Percentiles rank a stretch among this genome's conserved stretches.
Evolutionary conservation across 2,329 filamentous ascomycete species (phyloP).

Genomic region (Ceratocystis destructans): DNA sequence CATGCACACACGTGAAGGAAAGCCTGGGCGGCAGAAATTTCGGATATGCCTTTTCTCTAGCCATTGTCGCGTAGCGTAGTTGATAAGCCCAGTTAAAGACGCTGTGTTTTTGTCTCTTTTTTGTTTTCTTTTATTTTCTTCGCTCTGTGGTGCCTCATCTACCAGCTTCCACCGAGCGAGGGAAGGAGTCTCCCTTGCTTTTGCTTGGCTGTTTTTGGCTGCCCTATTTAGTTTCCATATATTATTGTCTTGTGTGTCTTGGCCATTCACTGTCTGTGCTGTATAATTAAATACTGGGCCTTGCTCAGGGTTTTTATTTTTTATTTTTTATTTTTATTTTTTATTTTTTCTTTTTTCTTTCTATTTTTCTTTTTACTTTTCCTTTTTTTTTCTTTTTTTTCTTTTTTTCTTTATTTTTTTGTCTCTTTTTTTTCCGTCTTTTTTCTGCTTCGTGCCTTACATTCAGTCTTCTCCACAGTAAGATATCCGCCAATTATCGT

Average conservation of each 20-base stretch:
- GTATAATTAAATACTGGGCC: background rate
- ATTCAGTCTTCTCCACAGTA: slow-evolving; percentile 4
- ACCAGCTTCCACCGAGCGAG: too few relatives aligned
- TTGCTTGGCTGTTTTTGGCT: too few relatives aligned
- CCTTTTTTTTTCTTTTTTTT: background rate
- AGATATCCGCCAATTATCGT: slow-evolving; percentile 2
- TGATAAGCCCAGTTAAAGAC: background rate
- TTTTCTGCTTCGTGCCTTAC: background rate
- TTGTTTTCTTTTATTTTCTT: too few relatives aligned
- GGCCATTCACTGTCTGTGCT: background rate
- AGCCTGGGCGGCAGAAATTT: background rate
- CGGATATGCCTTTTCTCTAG: background rate
- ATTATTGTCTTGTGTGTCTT: background rate
- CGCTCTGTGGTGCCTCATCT: too few relatives aligned
- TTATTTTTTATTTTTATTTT: background rate
- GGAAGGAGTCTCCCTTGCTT: too few relatives aligned
- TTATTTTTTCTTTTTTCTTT: too few relatives aligned
- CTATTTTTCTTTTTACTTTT: slow-evolving; percentile 13
- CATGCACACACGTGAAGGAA: background rate
- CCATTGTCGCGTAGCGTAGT: background rate
- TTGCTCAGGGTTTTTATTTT: background rate
- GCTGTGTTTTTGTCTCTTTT: background rate
- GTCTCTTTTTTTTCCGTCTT: slow-evolving; percentile 14
- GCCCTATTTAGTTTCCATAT: background rate
- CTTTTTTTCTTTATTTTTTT: background rate